phyloP scores from a whole-genome alignment of 176 grass and related monocot species.

The Cenchrus fungigraminus region DNA sequence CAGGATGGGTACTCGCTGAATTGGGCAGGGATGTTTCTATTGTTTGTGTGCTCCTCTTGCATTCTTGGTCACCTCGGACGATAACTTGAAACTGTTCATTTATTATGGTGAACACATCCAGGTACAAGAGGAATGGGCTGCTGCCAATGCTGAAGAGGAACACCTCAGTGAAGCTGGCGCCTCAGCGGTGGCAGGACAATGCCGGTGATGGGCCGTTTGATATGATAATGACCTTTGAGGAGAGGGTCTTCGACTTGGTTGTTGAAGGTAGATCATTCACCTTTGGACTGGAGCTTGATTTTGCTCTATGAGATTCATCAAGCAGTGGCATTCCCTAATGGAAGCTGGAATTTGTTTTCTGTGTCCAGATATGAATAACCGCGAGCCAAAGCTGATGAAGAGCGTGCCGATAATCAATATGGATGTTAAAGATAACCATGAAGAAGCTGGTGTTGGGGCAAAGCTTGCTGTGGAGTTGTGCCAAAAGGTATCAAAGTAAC shows the following conservation, averaged over 20 bases:
- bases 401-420: constrained; percentile 82
- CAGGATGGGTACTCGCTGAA: not conserved
- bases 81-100: constrained; percentile 1
- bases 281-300: not conserved
- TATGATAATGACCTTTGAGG: constrained; percentile 87
- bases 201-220: constrained; percentile 72
- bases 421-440: constrained; percentile 99
- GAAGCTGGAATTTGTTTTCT: not conserved
- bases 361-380: constrained; percentile 87
- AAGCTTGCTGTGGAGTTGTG: constrained; percentile 94
- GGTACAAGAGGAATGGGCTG: constrained; percentile 96
- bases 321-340: not conserved
- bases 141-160: constrained; percentile 98
- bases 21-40: not conserved
- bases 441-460: constrained; percentile 91
- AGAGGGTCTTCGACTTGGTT: constrained; percentile 87
- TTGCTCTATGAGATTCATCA: not conserved
- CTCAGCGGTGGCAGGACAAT: constrained; percentile 94
- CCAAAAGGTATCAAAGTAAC: constrained; percentile 65
- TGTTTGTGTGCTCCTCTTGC: not conserved
- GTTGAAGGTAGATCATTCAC: constrained; percentile 69
- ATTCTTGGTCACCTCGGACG: not conserved
- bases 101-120: constrained; percentile 31
- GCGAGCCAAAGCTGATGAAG: constrained; percentile 73
- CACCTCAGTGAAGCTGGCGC: constrained; percentile 72